Base-by-base conservation (phyloP, 2,329 filamentous ascomycete genomes). In the Cordyceps fumosorosea region DNA sequence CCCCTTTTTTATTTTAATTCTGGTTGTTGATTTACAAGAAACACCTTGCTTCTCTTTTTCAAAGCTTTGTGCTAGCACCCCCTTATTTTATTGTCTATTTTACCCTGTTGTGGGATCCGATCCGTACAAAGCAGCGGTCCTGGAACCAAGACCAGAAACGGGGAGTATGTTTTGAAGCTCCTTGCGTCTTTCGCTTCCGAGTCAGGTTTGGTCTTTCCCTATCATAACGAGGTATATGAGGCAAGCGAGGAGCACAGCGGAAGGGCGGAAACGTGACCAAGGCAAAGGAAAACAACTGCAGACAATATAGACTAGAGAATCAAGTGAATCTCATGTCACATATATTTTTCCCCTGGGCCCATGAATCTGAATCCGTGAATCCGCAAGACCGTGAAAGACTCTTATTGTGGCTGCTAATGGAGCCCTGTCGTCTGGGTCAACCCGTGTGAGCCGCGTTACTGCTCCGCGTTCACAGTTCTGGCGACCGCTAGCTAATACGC, bases 41-140 rank as follows among this genome's bases (percentile, higher is more conserved):
- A 45, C 59, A 20, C 55, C n/a, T 63, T 26, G 29, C 29, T 56
- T 54, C 57, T 54, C 40, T 66, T 58, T 62, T 61, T 61, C 34
- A 40, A 20, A 22, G 2, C 18, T 42, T 29, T 37, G 22, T 42
- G 45, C 34, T 18, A 50, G 3, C 44, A 24, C 65, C 66, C 60
- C 40, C 40, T n/a, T 56, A 16, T 55, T 24, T 44, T 52, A 52
- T 63, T 54, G 22, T 64, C 67, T 64, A 69, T 52, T 69, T 70
- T 44, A 69, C 32, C 22, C 4, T 8, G 20, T 10, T 50, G 22
- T 40, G 32, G 50, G 10, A 52, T 48, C 24, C 10, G 34, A 26
- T n/a, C 1, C 69, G 66, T 47, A 62, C 63, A n/a, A 11, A 11
- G 26, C 5, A 10, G n/a, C 24, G 16, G 18, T 16, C 16, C 12